A percentile compares a stretch with the other conserved stretches of the same genome.
Conservation (phyloP, 2,329 filamentous ascomycete genomes). For the Boeremia lycopersici region DNA sequence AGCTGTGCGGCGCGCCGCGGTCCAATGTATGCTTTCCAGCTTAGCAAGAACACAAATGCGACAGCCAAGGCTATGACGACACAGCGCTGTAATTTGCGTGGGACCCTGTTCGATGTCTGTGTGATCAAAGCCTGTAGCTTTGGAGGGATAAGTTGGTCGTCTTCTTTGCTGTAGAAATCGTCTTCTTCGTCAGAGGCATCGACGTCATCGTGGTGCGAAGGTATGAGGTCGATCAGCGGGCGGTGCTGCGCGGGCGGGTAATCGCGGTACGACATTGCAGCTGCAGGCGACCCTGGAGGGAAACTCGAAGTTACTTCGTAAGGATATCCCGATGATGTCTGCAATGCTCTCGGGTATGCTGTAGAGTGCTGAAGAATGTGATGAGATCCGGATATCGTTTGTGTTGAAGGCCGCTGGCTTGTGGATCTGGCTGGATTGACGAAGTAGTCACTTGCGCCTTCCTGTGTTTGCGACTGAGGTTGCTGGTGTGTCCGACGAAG, state of each 20-base stretch:
- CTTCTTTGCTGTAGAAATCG: slow-evolving; percentile 44
- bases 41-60: slow-evolving; percentile 37
- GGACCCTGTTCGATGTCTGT: slow-evolving; percentile 36
- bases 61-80: slow-evolving; percentile 41
- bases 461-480: background rate
- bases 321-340: background rate
- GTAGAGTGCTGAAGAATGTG: background rate
- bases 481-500: background rate
- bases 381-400: background rate
- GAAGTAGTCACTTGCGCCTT: slow-evolving; percentile 1
- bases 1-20: slow-evolving; percentile 45
- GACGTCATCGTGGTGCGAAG: slow-evolving; percentile 31
- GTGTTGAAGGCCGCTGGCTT: slow-evolving; percentile 6
- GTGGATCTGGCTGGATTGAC: background rate
- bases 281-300: background rate
- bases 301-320: background rate
- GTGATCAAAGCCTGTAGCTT: slow-evolving; percentile 39
- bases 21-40: slow-evolving; percentile 47
- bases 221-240: slow-evolving; percentile 41
- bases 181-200: slow-evolving; percentile 50
- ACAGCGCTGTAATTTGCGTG: slow-evolving; percentile 45
- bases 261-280: slow-evolving; percentile 35
- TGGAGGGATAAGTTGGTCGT: slow-evolving; percentile 41
- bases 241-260: slow-evolving; percentile 24
- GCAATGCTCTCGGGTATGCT: background rate